Evolutionary conservation across 2,329 filamentous ascomycete genomes (phyloP).

Genomic region (Colletotrichum falcatum): DNA sequence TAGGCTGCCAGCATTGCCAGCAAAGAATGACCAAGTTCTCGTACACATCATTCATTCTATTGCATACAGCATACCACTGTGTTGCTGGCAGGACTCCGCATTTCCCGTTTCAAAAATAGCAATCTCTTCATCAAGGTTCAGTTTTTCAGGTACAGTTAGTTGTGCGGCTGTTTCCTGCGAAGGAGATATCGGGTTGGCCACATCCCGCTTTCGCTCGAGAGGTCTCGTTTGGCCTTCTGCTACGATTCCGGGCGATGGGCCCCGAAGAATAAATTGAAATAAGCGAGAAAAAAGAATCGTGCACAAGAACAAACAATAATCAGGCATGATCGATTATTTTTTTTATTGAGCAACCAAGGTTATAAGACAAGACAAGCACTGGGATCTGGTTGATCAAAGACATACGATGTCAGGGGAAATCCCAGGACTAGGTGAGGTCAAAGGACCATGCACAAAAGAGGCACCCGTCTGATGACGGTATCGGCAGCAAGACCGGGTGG

Average conservation of each 20-base stretch:
- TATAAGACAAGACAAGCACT: too few relatives aligned
- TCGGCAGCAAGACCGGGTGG: neutral
- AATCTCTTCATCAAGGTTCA: fast-evolving
- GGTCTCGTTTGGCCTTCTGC: neutral
- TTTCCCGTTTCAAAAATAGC: neutral
- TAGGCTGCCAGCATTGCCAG: neutral
- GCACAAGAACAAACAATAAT: neutral
- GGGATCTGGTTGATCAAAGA: neutral
- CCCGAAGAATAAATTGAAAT: neutral
- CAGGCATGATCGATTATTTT: neutral
- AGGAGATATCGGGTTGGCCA: neutral
- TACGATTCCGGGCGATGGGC: neutral
- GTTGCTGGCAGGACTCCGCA: neutral
- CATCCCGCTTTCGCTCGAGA: neutral
- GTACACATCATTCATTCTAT: neutral
- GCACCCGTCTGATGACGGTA: neutral
- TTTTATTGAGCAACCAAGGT: too few relatives aligned
- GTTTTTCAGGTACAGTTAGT: fast-evolving
- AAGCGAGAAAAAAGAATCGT: neutral
- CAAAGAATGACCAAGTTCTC: too few relatives aligned
- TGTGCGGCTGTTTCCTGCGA: neutral
- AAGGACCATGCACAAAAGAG: neutral
- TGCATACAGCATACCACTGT: neutral
- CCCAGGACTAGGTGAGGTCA: neutral
- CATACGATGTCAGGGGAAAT: neutral